Evolutionary conservation across 208 protist species (phyloP), one percentile per base, ranked within the genome.

Genomic region (Cochliopodium minus): DNA sequence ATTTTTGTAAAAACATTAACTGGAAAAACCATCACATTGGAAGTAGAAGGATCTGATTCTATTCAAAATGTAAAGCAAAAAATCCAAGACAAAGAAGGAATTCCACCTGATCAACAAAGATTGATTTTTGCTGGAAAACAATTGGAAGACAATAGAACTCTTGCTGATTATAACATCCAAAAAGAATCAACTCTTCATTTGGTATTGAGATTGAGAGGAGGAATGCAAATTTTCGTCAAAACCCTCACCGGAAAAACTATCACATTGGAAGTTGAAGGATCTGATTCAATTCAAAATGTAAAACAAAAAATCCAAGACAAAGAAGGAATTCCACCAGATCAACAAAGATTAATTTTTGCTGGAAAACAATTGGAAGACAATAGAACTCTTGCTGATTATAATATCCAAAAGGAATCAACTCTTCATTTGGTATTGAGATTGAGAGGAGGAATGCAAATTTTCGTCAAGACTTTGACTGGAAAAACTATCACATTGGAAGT

Each of bases 151-250:
- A 77, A 70, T 54, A 71, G 81, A 39, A 85, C 81, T 36, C 66
- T 91, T 3, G 51, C 64, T 20, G 84, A 90, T 65, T 88, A 88
- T 77, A 81, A 83, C 65, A 83, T 91, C 65, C 78, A 88, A 67
- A 89, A 91, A 70, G 85, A 92, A 57, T 83, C 81, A 23, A 91
- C 83, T 29, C 67, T 91, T 11, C 85, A 92, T 58, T 64, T 91
- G 15, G 85, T 91, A 0, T 63, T 91, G 11, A 67, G 85, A 61
- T 74, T 91, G 7, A 70, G 83, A 46, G 71, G 39, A 20, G 36
- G 46, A 22, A 57, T 57, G 52, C 52, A 57, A 39, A 79, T 83
- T 69, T 67, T 69, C 36, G 50, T 67, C 51, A 67, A 67, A 26
- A 67, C 62, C 28, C 4, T 67, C 6, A 67, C 62, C 5, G 62